phyloP scores from a whole-genome alignment of 768 basidiomycete genomes.

The Calocybe cyanea region DNA sequence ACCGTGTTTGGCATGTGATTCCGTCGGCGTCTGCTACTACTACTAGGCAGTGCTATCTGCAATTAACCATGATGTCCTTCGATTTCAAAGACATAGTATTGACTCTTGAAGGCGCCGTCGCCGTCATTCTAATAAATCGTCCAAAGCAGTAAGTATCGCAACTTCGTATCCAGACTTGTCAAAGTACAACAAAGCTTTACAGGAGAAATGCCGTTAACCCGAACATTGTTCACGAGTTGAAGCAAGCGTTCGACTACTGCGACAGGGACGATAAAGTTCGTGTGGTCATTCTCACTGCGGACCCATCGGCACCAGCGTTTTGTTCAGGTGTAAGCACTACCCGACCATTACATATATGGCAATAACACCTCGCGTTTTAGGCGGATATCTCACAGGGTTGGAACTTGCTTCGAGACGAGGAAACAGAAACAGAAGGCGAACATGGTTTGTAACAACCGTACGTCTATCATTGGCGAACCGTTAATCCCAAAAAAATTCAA shows the following conservation, averaged over 20 bases:
- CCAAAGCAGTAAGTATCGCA: conserved; percentile 37
- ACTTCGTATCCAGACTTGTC: not conserved
- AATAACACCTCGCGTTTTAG: conserved; percentile 20
- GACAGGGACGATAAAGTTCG: conserved; percentile 52
- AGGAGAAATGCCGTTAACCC: conserved; percentile 45
- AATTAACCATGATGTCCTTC: conserved; percentile 30
- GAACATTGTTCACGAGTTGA: conserved; percentile 33
- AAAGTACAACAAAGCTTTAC: not conserved
- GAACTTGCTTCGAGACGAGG: conserved; percentile 34
- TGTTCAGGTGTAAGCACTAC: conserved; percentile 48
- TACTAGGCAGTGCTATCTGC: too few species aligned
- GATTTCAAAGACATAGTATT: conserved; percentile 40
- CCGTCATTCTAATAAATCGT: conserved; percentile 43
- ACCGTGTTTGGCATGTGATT: too few species aligned
- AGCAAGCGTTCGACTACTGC: conserved; percentile 39
- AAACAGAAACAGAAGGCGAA: conserved; percentile 42
- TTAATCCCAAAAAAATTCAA: not conserved
- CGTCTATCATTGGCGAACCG: not conserved
- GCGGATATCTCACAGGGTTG: conserved; percentile 50
- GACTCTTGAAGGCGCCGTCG: conserved; percentile 38
- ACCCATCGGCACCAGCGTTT: conserved; percentile 46
- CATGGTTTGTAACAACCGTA: conserved; percentile 35
- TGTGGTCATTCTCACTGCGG: conserved; percentile 49
- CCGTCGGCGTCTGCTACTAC: too few species aligned
- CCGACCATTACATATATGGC: not conserved